Base-by-base conservation (phyloP, 2,329 filamentous ascomycete genomes). In the Remersonia thermophila region DNA sequence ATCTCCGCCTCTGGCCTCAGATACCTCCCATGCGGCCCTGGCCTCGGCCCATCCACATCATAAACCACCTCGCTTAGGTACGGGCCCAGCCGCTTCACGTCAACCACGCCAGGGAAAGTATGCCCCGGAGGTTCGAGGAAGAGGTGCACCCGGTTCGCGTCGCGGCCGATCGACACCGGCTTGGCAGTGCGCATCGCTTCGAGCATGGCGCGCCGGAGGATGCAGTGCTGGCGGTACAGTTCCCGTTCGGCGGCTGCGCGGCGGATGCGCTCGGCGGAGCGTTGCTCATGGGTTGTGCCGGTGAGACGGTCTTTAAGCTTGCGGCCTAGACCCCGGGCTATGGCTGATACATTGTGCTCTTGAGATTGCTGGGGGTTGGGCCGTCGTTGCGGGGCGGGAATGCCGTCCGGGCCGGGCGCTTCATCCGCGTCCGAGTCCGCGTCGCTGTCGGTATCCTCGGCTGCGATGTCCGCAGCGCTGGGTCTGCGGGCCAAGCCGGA, bases 271-370 rank as follows among this genome's bases (percentile, higher is more conserved):
- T 62, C 57, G 5, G 51, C 50, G 35, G 64, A 63, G 16, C 73
- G 67, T 48, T 77, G 56, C 16, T 65, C 56, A 50, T 77, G 72
- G 3, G 71, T 74, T 4, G 63, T 67, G 12, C 61, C 57, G 0
- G 73, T 78, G 12, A 77, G 46, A 45, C 67, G 69, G 53, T 77
- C 71, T 50, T 77, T 77, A 44, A 78, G 55, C 36, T 65, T 69
- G 38, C 72, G 63, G 2, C 70, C 71, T 15, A 74, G 61, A 35
- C 10, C 23, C 27, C n/a, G 29, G 6, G 10, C 27, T 29, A 27
- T 16, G 12, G 43, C 20, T 25, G 34, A 15, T n/a, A n/a, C n/a
- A n/a, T n/a, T n/a, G n/a, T n/a, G n/a, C n/a, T n/a, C n/a, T n/a
- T n/a, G n/a, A n/a, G n/a, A n/a, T n/a, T n/a, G n/a, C n/a, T n/a